phyloP scores from a whole-genome alignment of 345 rosid species.

The Barbarea vulgaris region DNA sequence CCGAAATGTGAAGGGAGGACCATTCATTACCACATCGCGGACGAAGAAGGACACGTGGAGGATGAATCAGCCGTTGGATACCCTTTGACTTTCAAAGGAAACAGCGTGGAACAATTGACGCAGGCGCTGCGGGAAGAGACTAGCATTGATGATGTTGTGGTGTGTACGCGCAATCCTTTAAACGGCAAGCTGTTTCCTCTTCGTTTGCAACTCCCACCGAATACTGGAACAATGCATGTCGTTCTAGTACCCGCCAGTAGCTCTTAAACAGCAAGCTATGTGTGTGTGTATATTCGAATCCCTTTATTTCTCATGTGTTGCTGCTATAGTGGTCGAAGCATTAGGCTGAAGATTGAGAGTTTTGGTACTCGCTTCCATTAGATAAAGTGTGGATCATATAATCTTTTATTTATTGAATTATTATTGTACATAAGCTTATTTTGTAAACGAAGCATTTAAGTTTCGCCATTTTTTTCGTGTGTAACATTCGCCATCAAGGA shows the following conservation, averaged over 20 bases:
- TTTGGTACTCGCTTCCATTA: background rate
- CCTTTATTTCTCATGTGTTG: background rate
- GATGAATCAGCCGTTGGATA: conserved; percentile 65
- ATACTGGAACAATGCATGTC: conserved; percentile 74
- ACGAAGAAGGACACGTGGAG: conserved; percentile 68
- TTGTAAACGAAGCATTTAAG: conserved; percentile 3
- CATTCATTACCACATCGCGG: conserved; percentile 76
- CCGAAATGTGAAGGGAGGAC: conserved; percentile 83
- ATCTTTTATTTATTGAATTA: conserved; percentile 13
- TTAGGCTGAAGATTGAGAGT: background rate
- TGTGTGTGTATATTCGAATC: no score
- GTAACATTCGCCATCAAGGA: background rate
- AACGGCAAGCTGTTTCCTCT: conserved; percentile 82
- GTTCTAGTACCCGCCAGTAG: conserved; percentile 54
- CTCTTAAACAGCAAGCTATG: conserved; percentile 49
- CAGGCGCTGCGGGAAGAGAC: conserved; percentile 70
- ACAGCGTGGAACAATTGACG: conserved; percentile 71
- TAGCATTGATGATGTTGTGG: conserved; percentile 60
- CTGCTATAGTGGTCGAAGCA: background rate
- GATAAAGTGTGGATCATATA: conserved; percentile 17
- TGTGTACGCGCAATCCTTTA: conserved; percentile 85
- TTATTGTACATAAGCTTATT: conserved; percentile 15
- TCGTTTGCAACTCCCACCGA: conserved; percentile 91
- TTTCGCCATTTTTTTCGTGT: conserved; percentile 4
- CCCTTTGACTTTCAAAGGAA: conserved; percentile 67